Evolutionary conservation across 352 stramenopile genomes (phyloP).

Genomic region (Pythium monospermum): DNA sequence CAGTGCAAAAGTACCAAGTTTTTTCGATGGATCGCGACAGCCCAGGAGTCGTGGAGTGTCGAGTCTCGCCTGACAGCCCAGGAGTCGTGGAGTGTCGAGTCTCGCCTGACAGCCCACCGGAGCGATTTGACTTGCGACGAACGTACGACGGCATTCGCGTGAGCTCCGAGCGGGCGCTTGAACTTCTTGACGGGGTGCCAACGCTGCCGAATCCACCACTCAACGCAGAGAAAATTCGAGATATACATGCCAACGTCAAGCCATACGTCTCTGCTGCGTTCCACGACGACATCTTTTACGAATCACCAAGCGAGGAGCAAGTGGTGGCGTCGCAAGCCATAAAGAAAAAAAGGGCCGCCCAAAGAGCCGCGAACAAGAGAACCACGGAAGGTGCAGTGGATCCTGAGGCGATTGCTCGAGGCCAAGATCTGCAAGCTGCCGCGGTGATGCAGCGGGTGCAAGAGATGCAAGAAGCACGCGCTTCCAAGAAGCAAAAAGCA

Average conservation of each 20-base stretch:
- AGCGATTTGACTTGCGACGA: background rate
- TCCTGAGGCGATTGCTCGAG: too few relatives aligned
- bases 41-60: background rate
- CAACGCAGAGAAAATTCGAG: background rate
- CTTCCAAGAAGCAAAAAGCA: too few relatives aligned
- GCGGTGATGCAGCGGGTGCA: too few relatives aligned
- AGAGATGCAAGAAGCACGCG: too few relatives aligned
- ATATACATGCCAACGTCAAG: background rate
- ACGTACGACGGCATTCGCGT: background rate
- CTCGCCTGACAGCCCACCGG: background rate
- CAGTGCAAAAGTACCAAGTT: constrained; percentile 4
- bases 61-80: background rate
- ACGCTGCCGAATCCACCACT: background rate
- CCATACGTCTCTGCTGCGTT: constrained; percentile 1
- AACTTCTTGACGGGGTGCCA: background rate
- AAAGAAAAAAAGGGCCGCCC: too few relatives aligned
- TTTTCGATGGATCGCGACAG: background rate
- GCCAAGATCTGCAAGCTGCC: too few relatives aligned
- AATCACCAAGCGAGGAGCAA: too few relatives aligned
- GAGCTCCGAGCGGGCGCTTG: background rate
- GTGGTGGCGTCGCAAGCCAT: too few relatives aligned
- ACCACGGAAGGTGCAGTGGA: too few relatives aligned
- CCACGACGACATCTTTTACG: too few relatives aligned
- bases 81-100: background rate
- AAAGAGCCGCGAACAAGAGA: too few relatives aligned